Percentiles rank a stretch among this genome's conserved stretches.
phyloP scores from a whole-genome alignment of 2,329 filamentous ascomycete genomes.

The Plectosphaerella plurivora region DNA sequence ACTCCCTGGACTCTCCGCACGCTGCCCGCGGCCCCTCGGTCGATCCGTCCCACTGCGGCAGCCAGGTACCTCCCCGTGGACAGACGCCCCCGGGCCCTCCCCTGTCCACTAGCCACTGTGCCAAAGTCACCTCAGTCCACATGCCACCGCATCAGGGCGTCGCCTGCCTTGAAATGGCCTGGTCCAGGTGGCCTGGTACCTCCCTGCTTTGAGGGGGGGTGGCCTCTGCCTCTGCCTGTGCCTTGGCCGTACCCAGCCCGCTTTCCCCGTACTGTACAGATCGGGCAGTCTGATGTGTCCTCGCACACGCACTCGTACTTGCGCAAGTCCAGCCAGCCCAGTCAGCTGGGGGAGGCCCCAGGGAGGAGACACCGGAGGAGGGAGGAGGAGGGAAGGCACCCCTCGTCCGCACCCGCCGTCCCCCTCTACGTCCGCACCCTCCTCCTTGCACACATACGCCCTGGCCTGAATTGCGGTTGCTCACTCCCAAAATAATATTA shows the following conservation, averaged over 20 bases:
- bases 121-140: too few species aligned
- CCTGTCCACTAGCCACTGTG: too few species aligned
- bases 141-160: too few species aligned
- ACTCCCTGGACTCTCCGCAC: background rate
- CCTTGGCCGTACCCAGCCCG: too few species aligned
- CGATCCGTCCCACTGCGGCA: background rate
- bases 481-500: constrained; percentile 16
- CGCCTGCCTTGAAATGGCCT: too few species aligned
- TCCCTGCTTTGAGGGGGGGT: background rate
- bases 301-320: too few species aligned
- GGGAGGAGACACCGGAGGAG: background rate
- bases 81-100: too few species aligned
- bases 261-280: too few species aligned
- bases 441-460: constrained; percentile 11
- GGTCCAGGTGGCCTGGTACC: background rate
- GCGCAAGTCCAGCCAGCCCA: background rate
- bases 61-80: background rate
- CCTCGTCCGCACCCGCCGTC: too few species aligned
- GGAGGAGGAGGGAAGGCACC: too few species aligned
- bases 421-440: constrained; percentile 9
- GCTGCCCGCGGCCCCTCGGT: background rate
- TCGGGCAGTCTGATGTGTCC: too few species aligned
- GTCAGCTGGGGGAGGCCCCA: background rate
- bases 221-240: too few species aligned
- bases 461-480: constrained; percentile 12